These are phyloP conservation scores for Fomitopsis betulina DNA, from an alignment of 1,284 basidiomycete genomes.

Conservation along the genomic window DNA sequence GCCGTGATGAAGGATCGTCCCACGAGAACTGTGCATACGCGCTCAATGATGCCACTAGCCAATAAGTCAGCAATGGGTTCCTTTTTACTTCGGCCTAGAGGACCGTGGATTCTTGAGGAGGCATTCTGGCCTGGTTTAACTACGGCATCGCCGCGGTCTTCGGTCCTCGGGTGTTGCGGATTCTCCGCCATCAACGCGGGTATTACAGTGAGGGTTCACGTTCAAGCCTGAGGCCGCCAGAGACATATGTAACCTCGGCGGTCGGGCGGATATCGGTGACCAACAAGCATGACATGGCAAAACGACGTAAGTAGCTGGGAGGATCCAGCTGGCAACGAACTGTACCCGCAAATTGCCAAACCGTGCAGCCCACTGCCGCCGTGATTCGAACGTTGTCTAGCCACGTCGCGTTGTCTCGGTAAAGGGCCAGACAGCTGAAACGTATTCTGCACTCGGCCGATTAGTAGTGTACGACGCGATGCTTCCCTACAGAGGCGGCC, in stretches of 20 bases:
- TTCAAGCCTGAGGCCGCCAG: no score
- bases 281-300: background rate
- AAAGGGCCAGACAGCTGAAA: background rate
- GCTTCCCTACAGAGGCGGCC: no score
- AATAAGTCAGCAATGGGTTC: background rate
- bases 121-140: background rate
- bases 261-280: background rate
- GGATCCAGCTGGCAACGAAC: background rate
- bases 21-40: background rate
- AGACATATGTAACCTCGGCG: background rate
- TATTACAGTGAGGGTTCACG: background rate
- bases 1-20: background rate
- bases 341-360: background rate
- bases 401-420: background rate
- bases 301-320: background rate
- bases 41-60: background rate
- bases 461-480: no score
- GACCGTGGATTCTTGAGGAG: background rate
- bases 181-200: background rate
- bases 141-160: background rate
- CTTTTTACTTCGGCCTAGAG: background rate
- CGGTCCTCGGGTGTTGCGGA: background rate
- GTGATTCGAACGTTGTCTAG: background rate
- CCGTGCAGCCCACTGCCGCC: background rate
- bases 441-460: no score